Base-by-base conservation (phyloP, 1,284 basidiomycete genomes). In the Papiliotrema laurentii region DNA sequence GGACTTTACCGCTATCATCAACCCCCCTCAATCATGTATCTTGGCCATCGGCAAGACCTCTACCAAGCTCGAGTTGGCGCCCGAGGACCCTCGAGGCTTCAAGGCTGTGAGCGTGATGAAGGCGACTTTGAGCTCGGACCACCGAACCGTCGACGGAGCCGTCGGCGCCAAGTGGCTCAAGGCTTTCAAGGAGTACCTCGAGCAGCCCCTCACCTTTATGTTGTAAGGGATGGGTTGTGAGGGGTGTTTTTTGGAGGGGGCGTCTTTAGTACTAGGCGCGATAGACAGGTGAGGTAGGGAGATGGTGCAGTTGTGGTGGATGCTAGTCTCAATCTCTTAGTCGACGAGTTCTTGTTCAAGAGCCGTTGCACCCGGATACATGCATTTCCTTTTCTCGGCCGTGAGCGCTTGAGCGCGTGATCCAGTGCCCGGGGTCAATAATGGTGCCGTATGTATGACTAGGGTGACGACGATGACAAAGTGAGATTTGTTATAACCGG, bases 1-100 rank as follows among this genome's bases (percentile, higher is more conserved):
- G 50, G 85, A 96, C 76, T 99, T 99, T 76, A 97, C 93, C 19
- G 96, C 96, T 44, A 98, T 99, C 78, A 97, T 99, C 82, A 99
- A 99, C 81, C 84, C 89, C 18, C 96, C 96, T 31, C 96, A 98
- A 76, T 89, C 89, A 54, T 97, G 92, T 76, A 99, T 98, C 69
- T 84, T 99, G 51, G 96, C 96, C 48, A 83, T 98, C 59, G 93
- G 96, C 37, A 81, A 84, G 24, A 92, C 91, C n/a, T 80, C 85
- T 71, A 80, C 87, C 24, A 87, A 86, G 51, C 77, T 98, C n/a
- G 83, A 92, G 18, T 86, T 89, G 40, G 89, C 89, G 22, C 57
- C 87, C 1, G 86, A 90, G 63, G 85, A 87, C 64, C 89, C 92
- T 68, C 88, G 86, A 69, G 91, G 91, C 44, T 97, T 93, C 80